Evolutionary conservation across 805 yeast genomes (phyloP).

Genomic region (Yamadazyma philogaea): DNA sequence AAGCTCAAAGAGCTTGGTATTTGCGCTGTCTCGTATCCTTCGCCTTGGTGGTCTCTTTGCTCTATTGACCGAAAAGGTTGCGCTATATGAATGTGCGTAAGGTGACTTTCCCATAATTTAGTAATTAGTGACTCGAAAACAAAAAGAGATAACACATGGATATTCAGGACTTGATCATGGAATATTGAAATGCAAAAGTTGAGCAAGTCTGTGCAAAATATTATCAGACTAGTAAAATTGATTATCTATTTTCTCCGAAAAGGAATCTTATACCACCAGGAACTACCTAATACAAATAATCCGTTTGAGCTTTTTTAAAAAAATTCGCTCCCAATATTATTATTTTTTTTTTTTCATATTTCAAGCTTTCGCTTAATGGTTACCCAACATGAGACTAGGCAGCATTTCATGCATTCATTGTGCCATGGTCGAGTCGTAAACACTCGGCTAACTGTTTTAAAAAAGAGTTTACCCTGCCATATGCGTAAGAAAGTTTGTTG

Average conservation of each 20-base stretch:
- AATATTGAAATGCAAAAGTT: neutral
- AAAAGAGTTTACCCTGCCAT: too few relatives aligned
- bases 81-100: neutral
- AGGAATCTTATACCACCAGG: neutral
- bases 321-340: neutral
- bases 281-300: too few relatives aligned
- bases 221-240: neutral
- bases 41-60: neutral
- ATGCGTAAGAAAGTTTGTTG: too few relatives aligned
- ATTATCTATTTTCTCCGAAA: neutral
- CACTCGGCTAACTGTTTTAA: too few relatives aligned
- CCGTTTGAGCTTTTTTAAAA: neutral
- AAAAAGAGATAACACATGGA: neutral
- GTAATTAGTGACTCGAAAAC: neutral
- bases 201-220: neutral
- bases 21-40: neutral
- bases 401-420: too few relatives aligned
- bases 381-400: too few relatives aligned
- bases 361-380: too few relatives aligned
- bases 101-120: neutral
- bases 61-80: neutral
- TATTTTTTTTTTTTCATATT: too few relatives aligned
- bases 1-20: neutral
- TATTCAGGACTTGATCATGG: neutral
- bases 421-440: too few relatives aligned